Evolutionary conservation across 352 stramenopile species (phyloP).

Genomic region (Aphanomyces astaci): DNA sequence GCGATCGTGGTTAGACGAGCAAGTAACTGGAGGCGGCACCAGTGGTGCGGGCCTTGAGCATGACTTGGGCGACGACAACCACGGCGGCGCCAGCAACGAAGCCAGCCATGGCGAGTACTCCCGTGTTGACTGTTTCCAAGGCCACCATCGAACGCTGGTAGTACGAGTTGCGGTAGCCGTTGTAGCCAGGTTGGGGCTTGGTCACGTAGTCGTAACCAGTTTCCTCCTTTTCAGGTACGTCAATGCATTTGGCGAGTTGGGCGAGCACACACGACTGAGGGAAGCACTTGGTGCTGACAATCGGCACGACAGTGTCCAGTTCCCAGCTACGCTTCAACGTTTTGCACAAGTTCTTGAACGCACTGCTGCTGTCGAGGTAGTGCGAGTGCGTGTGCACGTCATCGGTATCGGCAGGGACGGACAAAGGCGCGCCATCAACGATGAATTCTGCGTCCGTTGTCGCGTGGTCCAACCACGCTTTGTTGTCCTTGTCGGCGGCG

Average conservation of each 20-base stretch:
- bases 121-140: neutral
- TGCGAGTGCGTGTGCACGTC: neutral
- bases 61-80: neutral
- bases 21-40: neutral
- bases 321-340: neutral
- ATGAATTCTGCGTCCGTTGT: too few species aligned
- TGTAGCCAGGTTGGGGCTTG: neutral
- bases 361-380: neutral
- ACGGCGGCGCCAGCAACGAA: neutral
- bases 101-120: neutral
- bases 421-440: neutral
- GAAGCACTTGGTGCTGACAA: constrained; percentile 5
- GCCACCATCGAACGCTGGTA: neutral
- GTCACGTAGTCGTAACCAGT: constrained; percentile 9
- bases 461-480: too few species aligned
- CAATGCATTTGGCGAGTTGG: neutral
- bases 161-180: neutral
- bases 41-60: neutral
- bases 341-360: neutral
- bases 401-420: neutral
- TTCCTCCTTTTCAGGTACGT: neutral
- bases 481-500: too few species aligned
- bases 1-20: too few species aligned
- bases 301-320: constrained; percentile 1
- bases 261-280: constrained; percentile 2